These are phyloP conservation scores for Quercus mongolica DNA, from an alignment of 306 rosid genomes.

Conservation along the genomic window DNA sequence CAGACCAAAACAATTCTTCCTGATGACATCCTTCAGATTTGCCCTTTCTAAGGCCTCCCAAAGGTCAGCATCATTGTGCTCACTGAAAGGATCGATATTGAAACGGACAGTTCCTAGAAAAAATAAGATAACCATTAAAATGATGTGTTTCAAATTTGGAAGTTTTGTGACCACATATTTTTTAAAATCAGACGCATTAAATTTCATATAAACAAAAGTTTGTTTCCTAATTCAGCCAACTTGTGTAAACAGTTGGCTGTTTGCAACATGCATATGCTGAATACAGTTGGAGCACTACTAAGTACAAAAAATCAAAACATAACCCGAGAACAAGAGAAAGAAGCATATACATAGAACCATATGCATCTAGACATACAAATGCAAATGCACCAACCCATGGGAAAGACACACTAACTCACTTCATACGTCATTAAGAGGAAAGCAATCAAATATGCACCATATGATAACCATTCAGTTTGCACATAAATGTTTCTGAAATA, in stretches of 20 bases:
- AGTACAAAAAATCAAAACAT: background rate
- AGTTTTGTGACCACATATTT: background rate
- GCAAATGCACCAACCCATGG: background rate
- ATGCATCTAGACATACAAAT: background rate
- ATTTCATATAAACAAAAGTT: background rate
- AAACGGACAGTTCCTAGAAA: conserved; percentile 71
- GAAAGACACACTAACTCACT: background rate
- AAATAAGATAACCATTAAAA: conserved; percentile 9
- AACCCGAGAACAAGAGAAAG: background rate
- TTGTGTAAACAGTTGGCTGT: background rate
- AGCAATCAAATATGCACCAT: background rate
- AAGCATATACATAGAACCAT: background rate
- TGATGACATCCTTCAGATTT: conserved; percentile 65
- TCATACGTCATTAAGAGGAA: background rate
- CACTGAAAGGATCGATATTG: conserved; percentile 83
- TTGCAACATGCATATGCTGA: background rate
- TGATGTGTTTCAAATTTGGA: background rate
- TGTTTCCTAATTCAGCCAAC: background rate
- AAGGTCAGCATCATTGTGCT: conserved; percentile 74
- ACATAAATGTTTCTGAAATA: background rate
- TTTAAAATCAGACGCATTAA: background rate
- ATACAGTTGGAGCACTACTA: background rate
- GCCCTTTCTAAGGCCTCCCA: conserved; percentile 94
- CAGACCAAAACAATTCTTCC: conserved; percentile 70
- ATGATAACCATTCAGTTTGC: background rate